Conservation (phyloP, 2,329 filamentous ascomycete genomes). For the Rasamsonia emersonii region DNA sequence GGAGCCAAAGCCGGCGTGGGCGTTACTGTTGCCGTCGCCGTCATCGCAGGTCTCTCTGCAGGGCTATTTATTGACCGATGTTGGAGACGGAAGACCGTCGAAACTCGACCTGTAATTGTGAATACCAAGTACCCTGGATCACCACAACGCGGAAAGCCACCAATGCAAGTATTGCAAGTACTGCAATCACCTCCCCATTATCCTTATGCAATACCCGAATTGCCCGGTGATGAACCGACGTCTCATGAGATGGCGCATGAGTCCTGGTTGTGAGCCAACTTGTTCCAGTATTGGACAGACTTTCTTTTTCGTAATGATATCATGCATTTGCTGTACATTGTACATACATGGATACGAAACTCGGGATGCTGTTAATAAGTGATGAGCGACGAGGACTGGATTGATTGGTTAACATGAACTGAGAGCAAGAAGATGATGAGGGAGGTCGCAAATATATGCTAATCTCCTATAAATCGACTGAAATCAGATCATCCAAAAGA, state of each 20-base stretch:
- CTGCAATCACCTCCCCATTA: slow-evolving; percentile 3
- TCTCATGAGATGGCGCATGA: slow-evolving; percentile 55
- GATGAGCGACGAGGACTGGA: too few species aligned
- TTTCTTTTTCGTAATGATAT: too few species aligned
- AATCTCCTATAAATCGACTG: too few species aligned
- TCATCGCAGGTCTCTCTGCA: slow-evolving; percentile 3
- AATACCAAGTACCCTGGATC: neutral
- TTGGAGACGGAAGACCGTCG: neutral
- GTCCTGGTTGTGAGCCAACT: too few species aligned
- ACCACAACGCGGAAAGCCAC: slow-evolving; percentile 1
- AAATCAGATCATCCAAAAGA: too few species aligned
- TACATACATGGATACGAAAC: too few species aligned
- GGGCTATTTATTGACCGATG: slow-evolving; percentile 3
- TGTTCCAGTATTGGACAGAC: too few species aligned
- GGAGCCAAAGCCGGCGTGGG: slow-evolving; percentile 7
- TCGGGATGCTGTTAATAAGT: too few species aligned
- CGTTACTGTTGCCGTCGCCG: slow-evolving; percentile 5
- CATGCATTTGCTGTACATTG: too few species aligned
- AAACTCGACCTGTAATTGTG: slow-evolving; percentile 1
- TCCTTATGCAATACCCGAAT: slow-evolving; percentile 1
- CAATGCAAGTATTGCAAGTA: slow-evolving; percentile 3
- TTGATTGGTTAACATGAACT: too few species aligned
- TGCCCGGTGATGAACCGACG: slow-evolving; percentile 1
- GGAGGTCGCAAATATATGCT: too few species aligned
- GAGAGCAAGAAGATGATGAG: too few species aligned